These are phyloP conservation scores for Petunia hybrid DNA, from an alignment of 305 asterid species.

Conservation along the genomic window DNA sequence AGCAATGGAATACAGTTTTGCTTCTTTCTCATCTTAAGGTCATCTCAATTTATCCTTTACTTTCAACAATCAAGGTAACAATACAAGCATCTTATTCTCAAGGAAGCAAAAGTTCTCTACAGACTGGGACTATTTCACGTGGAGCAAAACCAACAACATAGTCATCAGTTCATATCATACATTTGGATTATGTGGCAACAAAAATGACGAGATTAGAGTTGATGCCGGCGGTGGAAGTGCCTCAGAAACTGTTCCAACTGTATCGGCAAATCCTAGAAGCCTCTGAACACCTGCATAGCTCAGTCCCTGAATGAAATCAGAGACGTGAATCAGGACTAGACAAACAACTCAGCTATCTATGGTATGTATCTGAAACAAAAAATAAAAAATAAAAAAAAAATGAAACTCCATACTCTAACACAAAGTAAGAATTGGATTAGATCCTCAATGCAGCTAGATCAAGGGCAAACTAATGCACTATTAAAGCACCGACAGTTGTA, in stretches of 20 bases:
- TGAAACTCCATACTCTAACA: background rate
- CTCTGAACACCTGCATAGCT: conserved; percentile 68
- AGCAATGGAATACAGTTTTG: conserved; percentile 2
- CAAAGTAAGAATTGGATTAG: background rate
- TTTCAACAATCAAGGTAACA: background rate
- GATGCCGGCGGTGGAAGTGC: conserved; percentile 76
- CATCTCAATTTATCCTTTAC: conserved; percentile 13
- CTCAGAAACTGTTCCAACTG: conserved; percentile 61
- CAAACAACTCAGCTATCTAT: background rate
- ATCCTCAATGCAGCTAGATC: background rate
- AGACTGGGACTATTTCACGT: conserved; percentile 11
- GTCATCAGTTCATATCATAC: conserved; percentile 53
- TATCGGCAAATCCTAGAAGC: conserved; percentile 65
- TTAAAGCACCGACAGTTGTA: background rate
- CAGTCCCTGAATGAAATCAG: conserved; percentile 56
- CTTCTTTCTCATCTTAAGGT: conserved; percentile 5
- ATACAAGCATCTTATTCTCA: background rate
- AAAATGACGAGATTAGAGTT: conserved; percentile 60
- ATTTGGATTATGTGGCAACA: conserved; percentile 59
- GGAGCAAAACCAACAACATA: conserved; percentile 26
- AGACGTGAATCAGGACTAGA: conserved; percentile 11
- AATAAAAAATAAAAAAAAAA: background rate
- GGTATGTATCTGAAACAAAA: conserved; percentile 30
- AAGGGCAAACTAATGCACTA: background rate
- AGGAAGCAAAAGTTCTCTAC: conserved; percentile 29